phyloP scores from a whole-genome alignment of 768 basidiomycete genomes.

The Hortiboletus flavorubellus region DNA sequence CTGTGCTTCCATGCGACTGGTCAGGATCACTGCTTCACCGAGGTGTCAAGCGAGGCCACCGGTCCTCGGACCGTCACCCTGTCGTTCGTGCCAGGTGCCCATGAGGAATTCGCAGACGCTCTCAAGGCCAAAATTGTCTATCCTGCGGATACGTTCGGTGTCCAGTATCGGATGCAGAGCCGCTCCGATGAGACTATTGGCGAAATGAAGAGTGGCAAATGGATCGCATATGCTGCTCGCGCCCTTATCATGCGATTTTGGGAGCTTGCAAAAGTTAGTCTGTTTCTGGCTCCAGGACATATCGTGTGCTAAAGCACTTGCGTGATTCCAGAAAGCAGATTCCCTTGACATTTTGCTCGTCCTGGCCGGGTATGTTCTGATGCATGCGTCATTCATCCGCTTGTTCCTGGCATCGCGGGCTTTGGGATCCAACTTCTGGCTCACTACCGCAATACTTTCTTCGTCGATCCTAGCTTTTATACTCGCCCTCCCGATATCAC shows the following conservation, averaged over 20 bases:
- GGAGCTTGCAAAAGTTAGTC: constrained; percentile 71
- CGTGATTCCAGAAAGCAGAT: constrained; percentile 70
- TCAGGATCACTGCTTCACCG: constrained; percentile 39
- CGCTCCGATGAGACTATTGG: constrained; percentile 50
- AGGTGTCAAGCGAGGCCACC: constrained; percentile 32
- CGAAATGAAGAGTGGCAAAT: constrained; percentile 77
- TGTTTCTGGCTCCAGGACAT: constrained; percentile 3
- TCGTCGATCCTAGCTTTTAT: constrained; percentile 83
- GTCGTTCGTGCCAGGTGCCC: constrained; percentile 46
- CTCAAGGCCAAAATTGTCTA: constrained; percentile 30
- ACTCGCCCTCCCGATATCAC: constrained; percentile 71
- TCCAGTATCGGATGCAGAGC: constrained; percentile 52
- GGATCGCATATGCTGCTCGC: constrained; percentile 84
- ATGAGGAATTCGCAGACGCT: constrained; percentile 49
- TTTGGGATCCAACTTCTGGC: constrained; percentile 74
- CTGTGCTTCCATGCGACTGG: constrained; percentile 45
- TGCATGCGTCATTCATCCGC: constrained; percentile 94
- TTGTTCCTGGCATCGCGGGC: constrained; percentile 85
- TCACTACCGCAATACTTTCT: constrained; percentile 68
- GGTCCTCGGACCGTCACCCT: constrained; percentile 45
- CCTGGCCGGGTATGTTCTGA: constrained; percentile 87
- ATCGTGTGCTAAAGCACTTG: constrained; percentile 10
- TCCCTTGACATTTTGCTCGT: constrained; percentile 95
- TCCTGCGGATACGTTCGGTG: constrained; percentile 36
- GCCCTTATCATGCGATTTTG: constrained; percentile 80